Evolutionary conservation across 2,329 filamentous ascomycete genomes (phyloP).

Genomic region (Phialophora tarda): DNA sequence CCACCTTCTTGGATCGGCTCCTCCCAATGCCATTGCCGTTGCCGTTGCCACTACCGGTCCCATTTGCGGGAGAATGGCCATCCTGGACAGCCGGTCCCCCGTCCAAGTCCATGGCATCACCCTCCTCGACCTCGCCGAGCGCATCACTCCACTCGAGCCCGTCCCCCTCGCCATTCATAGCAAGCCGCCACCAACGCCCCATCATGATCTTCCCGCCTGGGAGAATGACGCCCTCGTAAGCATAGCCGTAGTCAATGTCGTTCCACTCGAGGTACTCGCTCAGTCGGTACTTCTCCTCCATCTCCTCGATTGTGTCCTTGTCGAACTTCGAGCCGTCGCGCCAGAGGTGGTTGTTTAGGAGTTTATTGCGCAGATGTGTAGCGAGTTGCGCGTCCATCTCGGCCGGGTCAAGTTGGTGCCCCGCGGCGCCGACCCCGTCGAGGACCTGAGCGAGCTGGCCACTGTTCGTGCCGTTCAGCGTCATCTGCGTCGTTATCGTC

Average conservation of each 20-base stretch:
- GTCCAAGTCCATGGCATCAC: conserved; percentile 21
- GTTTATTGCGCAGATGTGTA: conserved; percentile 18
- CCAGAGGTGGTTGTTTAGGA: conserved; percentile 22
- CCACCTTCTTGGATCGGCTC: conserved; percentile 19
- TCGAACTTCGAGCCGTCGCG: conserved; percentile 17
- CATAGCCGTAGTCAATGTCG: conserved; percentile 48
- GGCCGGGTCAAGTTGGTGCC: conserved; percentile 7
- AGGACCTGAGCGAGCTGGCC: conserved; percentile 2
- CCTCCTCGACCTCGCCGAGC: conserved; percentile 9
- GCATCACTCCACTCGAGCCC: conserved; percentile 32
- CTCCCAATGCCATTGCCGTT: background rate
- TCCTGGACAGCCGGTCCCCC: background rate
- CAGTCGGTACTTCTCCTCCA: conserved; percentile 35
- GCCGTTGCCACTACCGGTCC: background rate
- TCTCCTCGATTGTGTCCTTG: conserved; percentile 27
- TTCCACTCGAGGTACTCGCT: conserved; percentile 33
- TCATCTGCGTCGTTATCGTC: conserved; percentile 25
- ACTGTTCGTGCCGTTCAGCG: background rate
- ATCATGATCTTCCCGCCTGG: conserved; percentile 56
- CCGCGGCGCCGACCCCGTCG: background rate
- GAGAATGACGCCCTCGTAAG: conserved; percentile 56
- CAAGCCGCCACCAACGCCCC: conserved; percentile 56
- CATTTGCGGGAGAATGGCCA: conserved; percentile 9
- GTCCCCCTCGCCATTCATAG: conserved; percentile 23
- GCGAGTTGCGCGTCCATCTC: conserved; percentile 29